Conservation (phyloP, 129 eudicot species). For the Centella asiatica region DNA sequence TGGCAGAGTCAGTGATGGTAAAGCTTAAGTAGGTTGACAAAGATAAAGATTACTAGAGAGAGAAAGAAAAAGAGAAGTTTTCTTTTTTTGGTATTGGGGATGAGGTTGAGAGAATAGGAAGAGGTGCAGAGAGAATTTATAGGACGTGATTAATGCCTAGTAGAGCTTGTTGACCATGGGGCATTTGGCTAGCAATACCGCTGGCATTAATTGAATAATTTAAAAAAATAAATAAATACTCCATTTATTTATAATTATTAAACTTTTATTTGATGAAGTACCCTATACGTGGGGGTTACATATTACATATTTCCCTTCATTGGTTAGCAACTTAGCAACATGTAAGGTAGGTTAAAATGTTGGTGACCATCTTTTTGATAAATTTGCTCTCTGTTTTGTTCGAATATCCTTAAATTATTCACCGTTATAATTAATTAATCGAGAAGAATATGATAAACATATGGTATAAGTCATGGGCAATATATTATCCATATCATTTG, state of each 20-base stretch:
- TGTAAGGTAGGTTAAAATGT: constrained; percentile 28
- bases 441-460: too few relatives aligned
- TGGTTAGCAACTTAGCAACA: constrained; percentile 28
- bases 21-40: not conserved
- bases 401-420: too few relatives aligned
- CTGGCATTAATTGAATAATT: constrained; percentile 29
- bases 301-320: constrained; percentile 16
- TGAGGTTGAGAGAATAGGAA: constrained; percentile 27
- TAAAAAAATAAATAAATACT: not conserved
- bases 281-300: constrained; percentile 5
- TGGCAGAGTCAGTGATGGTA: constrained; percentile 9
- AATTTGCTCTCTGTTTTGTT: too few relatives aligned
- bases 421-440: too few relatives aligned
- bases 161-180: constrained; percentile 32
- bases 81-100: constrained; percentile 11
- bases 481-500: too few relatives aligned
- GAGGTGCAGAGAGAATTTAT: constrained; percentile 32
- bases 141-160: too few relatives aligned
- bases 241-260: not conserved
- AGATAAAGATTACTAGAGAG: not conserved
- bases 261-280: not conserved
- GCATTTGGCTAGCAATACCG: constrained; percentile 47
- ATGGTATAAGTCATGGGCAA: too few relatives aligned
- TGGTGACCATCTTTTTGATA: constrained; percentile 26
- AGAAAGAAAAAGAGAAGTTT: not conserved